These are phyloP conservation scores for Syzygium malaccense DNA, from an alignment of 441 rosid species.

Conservation along the genomic window DNA sequence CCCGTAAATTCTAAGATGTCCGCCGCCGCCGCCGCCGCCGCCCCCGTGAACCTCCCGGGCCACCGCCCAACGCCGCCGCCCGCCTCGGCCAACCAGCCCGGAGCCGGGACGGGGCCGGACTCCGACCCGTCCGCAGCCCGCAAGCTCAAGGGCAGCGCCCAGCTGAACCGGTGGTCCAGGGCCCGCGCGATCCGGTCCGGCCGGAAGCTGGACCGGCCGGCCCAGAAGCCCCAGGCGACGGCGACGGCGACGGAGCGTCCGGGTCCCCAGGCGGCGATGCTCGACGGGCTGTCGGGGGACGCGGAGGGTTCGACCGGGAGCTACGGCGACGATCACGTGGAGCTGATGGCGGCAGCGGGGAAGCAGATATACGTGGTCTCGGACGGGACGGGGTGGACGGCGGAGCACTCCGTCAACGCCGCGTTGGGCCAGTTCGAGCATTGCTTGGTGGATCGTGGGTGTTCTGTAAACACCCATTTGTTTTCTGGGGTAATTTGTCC, in stretches of 20 bases:
- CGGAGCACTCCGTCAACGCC: constrained; percentile 75
- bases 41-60: not conserved
- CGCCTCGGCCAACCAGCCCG: not conserved
- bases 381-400: constrained; percentile 98
- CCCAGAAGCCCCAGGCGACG: constrained; percentile 11
- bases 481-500: constrained; percentile 68
- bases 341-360: constrained; percentile 7
- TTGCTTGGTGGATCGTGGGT: constrained; percentile 82
- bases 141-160: constrained; percentile 55
- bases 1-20: constrained; percentile 33
- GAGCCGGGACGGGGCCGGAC: constrained; percentile 2
- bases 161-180: constrained; percentile 78
- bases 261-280: not conserved
- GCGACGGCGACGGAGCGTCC: constrained; percentile 7
- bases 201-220: constrained; percentile 47
- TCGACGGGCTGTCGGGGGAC: not conserved
- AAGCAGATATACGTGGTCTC: constrained; percentile 78
- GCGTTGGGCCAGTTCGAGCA: constrained; percentile 87
- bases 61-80: not conserved
- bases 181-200: constrained; percentile 76
- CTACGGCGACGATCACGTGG: constrained; percentile 22
- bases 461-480: constrained; percentile 83
- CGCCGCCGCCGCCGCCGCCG: constrained; percentile 18
- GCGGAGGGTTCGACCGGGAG: not conserved
- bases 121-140: constrained; percentile 28